A percentile compares a stretch with the other conserved stretches of the same genome.
Conservation (phyloP, 352 stramenopile genomes). For the Globisporangium mamillatum region DNA sequence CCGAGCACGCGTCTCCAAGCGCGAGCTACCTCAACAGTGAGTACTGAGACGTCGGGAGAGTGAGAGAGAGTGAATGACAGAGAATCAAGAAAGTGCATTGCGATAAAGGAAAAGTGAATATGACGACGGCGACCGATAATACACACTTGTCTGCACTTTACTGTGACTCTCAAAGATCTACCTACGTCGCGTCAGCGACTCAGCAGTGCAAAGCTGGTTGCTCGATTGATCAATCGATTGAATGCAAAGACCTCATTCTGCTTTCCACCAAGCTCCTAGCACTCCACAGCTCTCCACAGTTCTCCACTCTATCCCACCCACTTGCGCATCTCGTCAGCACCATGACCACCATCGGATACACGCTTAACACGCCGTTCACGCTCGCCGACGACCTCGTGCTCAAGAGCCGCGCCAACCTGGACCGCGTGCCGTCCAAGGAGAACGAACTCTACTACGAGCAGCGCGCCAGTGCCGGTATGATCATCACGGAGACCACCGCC, state of each 20-base stretch:
- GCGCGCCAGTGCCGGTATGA: background rate
- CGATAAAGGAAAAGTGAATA: background rate
- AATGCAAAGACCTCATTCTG: too few species aligned
- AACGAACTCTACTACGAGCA: slow-evolving; percentile 6
- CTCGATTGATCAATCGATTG: too few species aligned
- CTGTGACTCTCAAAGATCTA: too few species aligned
- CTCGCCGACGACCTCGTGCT: background rate
- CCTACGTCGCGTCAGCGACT: too few species aligned
- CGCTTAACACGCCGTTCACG: background rate
- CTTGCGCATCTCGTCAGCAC: too few species aligned
- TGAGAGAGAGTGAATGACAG: background rate
- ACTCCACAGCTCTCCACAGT: too few species aligned
- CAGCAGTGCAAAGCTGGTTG: too few species aligned
- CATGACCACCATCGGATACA: background rate
- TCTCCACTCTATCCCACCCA: too few species aligned
- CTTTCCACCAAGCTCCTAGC: too few species aligned
- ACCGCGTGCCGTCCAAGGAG: background rate
- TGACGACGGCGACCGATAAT: background rate
- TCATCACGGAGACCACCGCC: background rate
- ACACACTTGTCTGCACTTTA: background rate
- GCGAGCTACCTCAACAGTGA: slow-evolving; percentile 12
- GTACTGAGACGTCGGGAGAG: slow-evolving; percentile 3
- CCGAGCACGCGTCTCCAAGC: slow-evolving; percentile 15
- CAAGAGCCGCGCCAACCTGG: background rate
- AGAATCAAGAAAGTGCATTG: background rate